phyloP scores from a whole-genome alignment of 768 basidiomycete genomes.

The Suillus fuscotomentosus region DNA sequence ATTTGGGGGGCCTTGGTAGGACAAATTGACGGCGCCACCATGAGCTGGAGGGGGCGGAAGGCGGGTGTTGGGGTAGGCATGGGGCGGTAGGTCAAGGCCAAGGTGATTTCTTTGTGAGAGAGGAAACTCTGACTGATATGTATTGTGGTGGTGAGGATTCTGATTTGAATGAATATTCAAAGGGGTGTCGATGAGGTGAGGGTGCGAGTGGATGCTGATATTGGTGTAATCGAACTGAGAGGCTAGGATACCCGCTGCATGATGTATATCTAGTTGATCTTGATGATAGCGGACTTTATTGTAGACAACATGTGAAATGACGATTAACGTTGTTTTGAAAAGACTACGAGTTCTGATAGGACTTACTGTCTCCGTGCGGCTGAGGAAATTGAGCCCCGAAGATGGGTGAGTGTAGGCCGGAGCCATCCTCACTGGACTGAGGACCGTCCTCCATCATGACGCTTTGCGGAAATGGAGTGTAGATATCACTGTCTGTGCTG shows the following conservation, averaged over 20 bases:
- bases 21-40: slow-evolving; percentile 10
- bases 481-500: slow-evolving; percentile 52
- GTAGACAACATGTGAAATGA: slow-evolving; percentile 39
- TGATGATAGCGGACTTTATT: slow-evolving; percentile 73
- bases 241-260: slow-evolving; percentile 45
- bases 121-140: slow-evolving; percentile 42
- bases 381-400: slow-evolving; percentile 50
- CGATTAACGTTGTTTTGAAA: slow-evolving; percentile 33
- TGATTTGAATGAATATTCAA: slow-evolving; percentile 43
- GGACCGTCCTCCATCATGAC: slow-evolving; percentile 62
- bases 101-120: slow-evolving; percentile 47
- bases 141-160: slow-evolving; percentile 25
- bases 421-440: slow-evolving; percentile 75
- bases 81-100: slow-evolving; percentile 42
- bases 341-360: slow-evolving; percentile 46
- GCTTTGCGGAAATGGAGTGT: slow-evolving; percentile 51
- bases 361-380: slow-evolving; percentile 50
- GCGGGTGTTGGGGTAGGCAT: slow-evolving; percentile 41
- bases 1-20: slow-evolving; percentile 22
- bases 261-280: slow-evolving; percentile 45
- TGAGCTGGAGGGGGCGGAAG: slow-evolving; percentile 35
- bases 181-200: slow-evolving; percentile 46
- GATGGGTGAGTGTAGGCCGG: slow-evolving; percentile 71
- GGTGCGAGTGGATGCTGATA: slow-evolving; percentile 31
- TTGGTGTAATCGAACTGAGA: slow-evolving; percentile 51